A percentile compares a stretch with the other conserved stretches of the same genome.
Conservation (phyloP, 257 asterid genomes). For the Nicotiana knightiana region DNA sequence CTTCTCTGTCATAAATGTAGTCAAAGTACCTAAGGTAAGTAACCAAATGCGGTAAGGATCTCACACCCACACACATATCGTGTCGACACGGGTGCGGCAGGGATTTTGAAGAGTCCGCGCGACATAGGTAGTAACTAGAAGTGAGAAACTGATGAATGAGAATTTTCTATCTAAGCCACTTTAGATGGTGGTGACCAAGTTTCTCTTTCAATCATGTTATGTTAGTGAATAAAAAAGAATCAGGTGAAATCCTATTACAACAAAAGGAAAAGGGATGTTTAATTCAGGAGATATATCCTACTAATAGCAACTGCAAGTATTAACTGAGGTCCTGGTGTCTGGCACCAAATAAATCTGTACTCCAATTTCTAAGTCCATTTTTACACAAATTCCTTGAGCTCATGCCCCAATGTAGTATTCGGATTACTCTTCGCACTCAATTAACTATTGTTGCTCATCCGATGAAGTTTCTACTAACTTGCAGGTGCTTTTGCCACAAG, state of each 20-base stretch:
- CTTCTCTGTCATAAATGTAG: too few relatives aligned
- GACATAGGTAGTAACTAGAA: too few relatives aligned
- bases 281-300: not conserved
- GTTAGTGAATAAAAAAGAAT: not conserved
- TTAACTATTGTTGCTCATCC: not conserved
- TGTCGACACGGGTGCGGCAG: too few relatives aligned
- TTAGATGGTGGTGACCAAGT: not conserved
- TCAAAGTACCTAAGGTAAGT: too few relatives aligned
- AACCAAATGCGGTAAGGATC: too few relatives aligned
- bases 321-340: not conserved
- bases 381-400: not conserved
- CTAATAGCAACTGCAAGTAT: not conserved
- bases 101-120: too few relatives aligned
- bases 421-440: not conserved
- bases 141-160: not conserved
- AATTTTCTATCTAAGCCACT: not conserved
- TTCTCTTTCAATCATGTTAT: not conserved
- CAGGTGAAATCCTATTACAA: not conserved
- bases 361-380: slow-evolving; percentile 1
- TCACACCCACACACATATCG: too few relatives aligned
- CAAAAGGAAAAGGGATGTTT: not conserved
- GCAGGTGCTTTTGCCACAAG: slow-evolving; percentile 96
- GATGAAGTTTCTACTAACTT: slow-evolving; percentile 7
- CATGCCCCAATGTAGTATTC: not conserved
- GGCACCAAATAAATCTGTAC: not conserved